Evolutionary conservation across 2,329 filamentous ascomycete genomes (phyloP), one percentile per base, ranked within the genome.

Genomic region (Neofusicoccum cordaticola): DNA sequence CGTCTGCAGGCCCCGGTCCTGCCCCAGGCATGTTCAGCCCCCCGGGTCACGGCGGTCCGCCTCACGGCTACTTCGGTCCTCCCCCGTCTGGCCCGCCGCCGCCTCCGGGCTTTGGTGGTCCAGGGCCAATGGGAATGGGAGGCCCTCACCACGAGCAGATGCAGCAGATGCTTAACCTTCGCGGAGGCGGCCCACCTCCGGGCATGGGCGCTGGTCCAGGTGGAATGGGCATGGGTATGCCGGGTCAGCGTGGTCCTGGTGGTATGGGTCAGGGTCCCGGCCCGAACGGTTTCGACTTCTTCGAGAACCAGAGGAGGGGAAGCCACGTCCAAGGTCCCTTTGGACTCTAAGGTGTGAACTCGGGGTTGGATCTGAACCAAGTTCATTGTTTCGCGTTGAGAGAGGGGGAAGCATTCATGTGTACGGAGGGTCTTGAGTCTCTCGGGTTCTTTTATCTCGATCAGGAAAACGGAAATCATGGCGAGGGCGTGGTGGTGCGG

Each of bases 121-220:
- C 61, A 15, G 61, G 61, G 11, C 61, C 61, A 11, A 64, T 64
- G 62, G 62, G 52, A n/a, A 64, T 64, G 62, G 50, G 50, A 17
- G 61, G 50, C 22, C 39, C 42, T 27, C 62, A 57, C 34, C 50
- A 56, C 31, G 47, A 52, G 13, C 61, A 52, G 31, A 35, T 45
- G 51, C 62, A 57, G 35, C 50, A 58, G 31, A 57, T 57, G 62
- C 31, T 64, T 9, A 51, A 51, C 13, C 52, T 64, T 22, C 44
- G 63, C 9, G 56, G 56, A 13, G 41, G 63, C 17, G 63, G 63
- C 13, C 63, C 63, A 35, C 63, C 63, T 9, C 63, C 63, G 17
- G 63, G 56, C 7, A 52, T 61, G 45, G 42, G 35, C 19, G 62
- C 48, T 19, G 47, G 51, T n/a, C 53, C 53, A 6, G 53, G 53